Percentiles rank a stretch among this genome's conserved stretches.
Evolutionary conservation across 495 filamentous ascomycete genomes (phyloP).

Genomic region (Hyaloscypha hepaticicola): DNA sequence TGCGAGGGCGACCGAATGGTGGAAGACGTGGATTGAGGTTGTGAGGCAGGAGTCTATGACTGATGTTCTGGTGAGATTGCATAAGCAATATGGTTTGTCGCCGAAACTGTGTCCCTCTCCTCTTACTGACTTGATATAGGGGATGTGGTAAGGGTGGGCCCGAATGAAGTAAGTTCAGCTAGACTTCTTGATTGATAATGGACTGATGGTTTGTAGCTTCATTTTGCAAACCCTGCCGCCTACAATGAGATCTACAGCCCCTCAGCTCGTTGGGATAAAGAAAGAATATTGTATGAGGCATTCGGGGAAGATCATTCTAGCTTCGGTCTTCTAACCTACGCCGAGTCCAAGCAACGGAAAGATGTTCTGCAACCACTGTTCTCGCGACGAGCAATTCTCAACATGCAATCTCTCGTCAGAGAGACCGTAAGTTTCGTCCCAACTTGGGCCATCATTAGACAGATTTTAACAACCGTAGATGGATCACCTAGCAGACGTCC

Average conservation of each 20-base stretch:
- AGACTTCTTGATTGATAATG: background rate
- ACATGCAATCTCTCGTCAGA: constrained; percentile 35
- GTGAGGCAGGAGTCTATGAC: constrained; percentile 14
- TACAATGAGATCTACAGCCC: constrained; percentile 43
- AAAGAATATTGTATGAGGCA: constrained; percentile 33
- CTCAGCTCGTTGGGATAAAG: constrained; percentile 39
- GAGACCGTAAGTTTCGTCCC: constrained; percentile 33
- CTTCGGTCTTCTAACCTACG: constrained; percentile 37
- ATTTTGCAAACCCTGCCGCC: constrained; percentile 40
- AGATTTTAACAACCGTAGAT: constrained; percentile 17
- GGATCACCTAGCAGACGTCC: constrained; percentile 30
- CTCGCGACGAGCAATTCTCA: constrained; percentile 36
- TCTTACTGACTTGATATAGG: background rate
- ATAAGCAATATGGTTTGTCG: constrained; percentile 12
- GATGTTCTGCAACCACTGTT: constrained; percentile 40
- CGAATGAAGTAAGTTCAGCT: constrained; percentile 16
- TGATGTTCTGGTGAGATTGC: constrained; percentile 13
- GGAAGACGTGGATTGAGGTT: constrained; percentile 22
- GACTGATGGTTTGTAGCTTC: constrained; percentile 34
- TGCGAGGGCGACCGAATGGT: constrained; percentile 9
- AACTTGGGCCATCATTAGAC: background rate
- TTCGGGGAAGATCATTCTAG: constrained; percentile 40
- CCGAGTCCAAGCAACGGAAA: constrained; percentile 38
- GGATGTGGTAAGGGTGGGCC: constrained; percentile 14
- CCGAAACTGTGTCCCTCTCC: background rate